A percentile compares a stretch with the other conserved stretches of the same genome.
Evolutionary conservation across 768 basidiomycete genomes (phyloP).

Genomic region (Cantharellus cinnabarinus): DNA sequence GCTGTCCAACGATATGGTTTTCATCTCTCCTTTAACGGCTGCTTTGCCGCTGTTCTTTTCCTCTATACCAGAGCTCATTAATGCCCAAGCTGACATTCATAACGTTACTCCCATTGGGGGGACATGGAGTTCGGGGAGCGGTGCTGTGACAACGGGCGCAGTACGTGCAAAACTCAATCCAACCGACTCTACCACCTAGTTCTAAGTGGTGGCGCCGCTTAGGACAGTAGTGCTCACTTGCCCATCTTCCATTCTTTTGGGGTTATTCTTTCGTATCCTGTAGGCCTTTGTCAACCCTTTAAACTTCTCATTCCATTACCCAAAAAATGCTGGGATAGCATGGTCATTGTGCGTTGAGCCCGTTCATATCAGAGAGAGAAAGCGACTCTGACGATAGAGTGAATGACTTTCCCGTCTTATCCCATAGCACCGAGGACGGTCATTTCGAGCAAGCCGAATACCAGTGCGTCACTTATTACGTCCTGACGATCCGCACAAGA

Average conservation of each 20-base stretch:
- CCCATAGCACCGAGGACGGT: constrained; percentile 39
- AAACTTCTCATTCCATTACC: constrained; percentile 68
- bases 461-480: constrained; percentile 24
- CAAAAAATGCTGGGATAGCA: constrained; percentile 65
- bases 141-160: constrained; percentile 55
- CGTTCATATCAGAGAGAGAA: not conserved
- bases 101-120: constrained; percentile 53
- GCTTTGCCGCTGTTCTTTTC: no score
- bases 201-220: no score
- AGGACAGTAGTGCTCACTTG: no score
- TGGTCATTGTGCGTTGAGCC: constrained; percentile 59
- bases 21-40: no score
- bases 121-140: constrained; percentile 72
- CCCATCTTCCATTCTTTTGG: not conserved
- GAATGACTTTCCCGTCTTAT: not conserved
- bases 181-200: not conserved
- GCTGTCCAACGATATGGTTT: no score
- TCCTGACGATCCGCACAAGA: not conserved
- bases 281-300: constrained; percentile 74
- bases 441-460: constrained; percentile 85
- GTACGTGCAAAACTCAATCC: constrained; percentile 29
- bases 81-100: constrained; percentile 9
- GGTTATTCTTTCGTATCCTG: not conserved
- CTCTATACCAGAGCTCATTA: no score
- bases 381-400: not conserved